phyloP scores from a whole-genome alignment of 495 filamentous ascomycete genomes.

The Aspergillus affinis region DNA sequence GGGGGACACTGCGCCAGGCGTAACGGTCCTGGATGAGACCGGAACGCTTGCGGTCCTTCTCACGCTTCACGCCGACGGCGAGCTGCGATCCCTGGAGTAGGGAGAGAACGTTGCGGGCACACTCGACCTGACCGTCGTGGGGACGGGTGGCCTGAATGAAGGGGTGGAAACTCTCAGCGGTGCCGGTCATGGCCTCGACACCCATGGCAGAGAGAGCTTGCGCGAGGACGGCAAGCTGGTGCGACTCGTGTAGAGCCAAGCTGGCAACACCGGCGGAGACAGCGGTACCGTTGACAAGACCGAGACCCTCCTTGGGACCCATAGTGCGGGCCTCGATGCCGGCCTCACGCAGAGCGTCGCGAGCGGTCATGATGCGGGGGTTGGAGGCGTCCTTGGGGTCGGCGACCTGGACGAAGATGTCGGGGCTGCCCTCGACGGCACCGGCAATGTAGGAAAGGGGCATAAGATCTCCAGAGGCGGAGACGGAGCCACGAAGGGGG shows the following conservation, averaged over 20 bases:
- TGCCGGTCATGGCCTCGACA: conserved; percentile 49
- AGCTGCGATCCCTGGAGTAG: conserved; percentile 48
- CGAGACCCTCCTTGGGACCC: conserved; percentile 57
- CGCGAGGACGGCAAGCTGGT: conserved; percentile 55
- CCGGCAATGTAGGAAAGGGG: conserved; percentile 63
- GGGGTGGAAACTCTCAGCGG: conserved; percentile 54
- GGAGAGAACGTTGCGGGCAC: conserved; percentile 51
- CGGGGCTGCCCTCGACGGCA: conserved; percentile 56
- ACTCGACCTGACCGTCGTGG: conserved; percentile 62
- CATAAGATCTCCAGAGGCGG: conserved; percentile 62
- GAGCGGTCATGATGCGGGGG: conserved; percentile 21
- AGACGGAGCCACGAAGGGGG: conserved; percentile 59
- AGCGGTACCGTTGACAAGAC: conserved; percentile 67
- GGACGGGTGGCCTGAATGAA: conserved; percentile 61
- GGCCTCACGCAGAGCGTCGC: conserved; percentile 17
- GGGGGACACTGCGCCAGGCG: conserved; percentile 56
- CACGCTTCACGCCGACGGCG: conserved; percentile 20
- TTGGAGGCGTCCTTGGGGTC: not conserved
- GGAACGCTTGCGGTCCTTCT: conserved; percentile 25
- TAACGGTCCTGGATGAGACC: conserved; percentile 62
- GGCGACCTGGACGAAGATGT: conserved; percentile 24
- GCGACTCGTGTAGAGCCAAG: conserved; percentile 56
- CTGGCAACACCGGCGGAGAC: conserved; percentile 52
- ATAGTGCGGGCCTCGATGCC: conserved; percentile 21
- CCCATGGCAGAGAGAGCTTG: conserved; percentile 56